These are phyloP conservation scores for Allium fistulosum DNA, from an alignment of 106 monocot species.

Conservation along the genomic window DNA sequence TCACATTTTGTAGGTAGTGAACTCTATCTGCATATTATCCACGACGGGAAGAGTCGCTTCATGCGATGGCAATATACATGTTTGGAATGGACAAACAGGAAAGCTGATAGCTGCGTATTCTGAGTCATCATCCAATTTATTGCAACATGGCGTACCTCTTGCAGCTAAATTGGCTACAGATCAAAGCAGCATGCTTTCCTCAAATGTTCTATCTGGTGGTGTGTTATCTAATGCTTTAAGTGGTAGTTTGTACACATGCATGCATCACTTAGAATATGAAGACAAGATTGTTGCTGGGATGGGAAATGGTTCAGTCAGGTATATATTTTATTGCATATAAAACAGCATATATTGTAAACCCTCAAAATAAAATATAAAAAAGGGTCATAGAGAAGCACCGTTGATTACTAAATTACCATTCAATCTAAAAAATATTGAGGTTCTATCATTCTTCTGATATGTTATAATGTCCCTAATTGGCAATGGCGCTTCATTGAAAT, in stretches of 20 bases:
- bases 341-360: no score
- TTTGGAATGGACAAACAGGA: constrained; percentile 90
- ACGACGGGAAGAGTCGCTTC: constrained; percentile 76
- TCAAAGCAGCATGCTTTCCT: constrained; percentile 47
- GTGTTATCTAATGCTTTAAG: constrained; percentile 83
- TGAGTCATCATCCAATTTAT: constrained; percentile 49
- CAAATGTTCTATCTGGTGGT: constrained; percentile 58
- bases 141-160: constrained; percentile 15
- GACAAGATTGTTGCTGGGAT: constrained; percentile 76
- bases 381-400: no score
- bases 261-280: constrained; percentile 63
- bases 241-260: constrained; percentile 83
- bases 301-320: constrained; percentile 96
- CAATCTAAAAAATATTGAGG: no score
- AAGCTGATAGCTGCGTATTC: constrained; percentile 74
- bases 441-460: no score
- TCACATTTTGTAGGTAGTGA: constrained; percentile 63
- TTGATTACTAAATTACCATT: no score
- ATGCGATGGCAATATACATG: constrained; percentile 93
- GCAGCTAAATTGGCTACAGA: constrained; percentile 40
- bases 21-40: constrained; percentile 61
- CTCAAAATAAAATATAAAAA: no score
- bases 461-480: neutral
- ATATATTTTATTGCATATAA: neutral
- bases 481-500: neutral